Conservation (phyloP, 768 basidiomycete genomes). For the Cyathus striatus region DNA sequence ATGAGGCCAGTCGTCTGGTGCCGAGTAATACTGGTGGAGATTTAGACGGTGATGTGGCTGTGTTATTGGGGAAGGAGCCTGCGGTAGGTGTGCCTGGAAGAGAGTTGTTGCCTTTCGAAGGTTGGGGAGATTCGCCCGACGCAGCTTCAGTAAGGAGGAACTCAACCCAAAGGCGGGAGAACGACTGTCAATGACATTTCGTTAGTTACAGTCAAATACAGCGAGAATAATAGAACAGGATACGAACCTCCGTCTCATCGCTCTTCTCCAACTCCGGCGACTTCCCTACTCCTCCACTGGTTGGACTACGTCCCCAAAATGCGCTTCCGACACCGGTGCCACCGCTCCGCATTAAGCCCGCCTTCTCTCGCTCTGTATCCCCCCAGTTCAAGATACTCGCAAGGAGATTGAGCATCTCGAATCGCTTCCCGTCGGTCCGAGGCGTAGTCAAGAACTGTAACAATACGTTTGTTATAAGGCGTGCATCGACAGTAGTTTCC, state of each 20-base stretch:
- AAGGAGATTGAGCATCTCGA: slow-evolving; percentile 91
- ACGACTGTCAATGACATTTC: slow-evolving; percentile 54
- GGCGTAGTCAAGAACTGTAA: slow-evolving; percentile 88
- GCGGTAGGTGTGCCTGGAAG: slow-evolving; percentile 26
- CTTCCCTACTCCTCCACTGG: slow-evolving; percentile 20
- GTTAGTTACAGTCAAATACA: background rate
- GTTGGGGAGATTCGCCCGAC: slow-evolving; percentile 27
- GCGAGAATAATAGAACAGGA: background rate
- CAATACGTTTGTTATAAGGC: slow-evolving; percentile 91
- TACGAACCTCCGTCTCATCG: slow-evolving; percentile 76
- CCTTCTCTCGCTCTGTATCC: slow-evolving; percentile 86
- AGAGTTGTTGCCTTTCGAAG: slow-evolving; percentile 20
- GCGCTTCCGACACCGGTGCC: slow-evolving; percentile 5
- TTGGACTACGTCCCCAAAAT: slow-evolving; percentile 41
- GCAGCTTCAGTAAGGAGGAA: slow-evolving; percentile 92
- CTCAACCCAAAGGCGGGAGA: slow-evolving; percentile 97
- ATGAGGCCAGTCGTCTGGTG: slow-evolving; percentile 22
- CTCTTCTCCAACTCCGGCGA: slow-evolving; percentile 65
- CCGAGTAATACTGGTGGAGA: slow-evolving; percentile 3
- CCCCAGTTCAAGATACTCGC: slow-evolving; percentile 90
- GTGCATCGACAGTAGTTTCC: slow-evolving; percentile 89
- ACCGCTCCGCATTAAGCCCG: slow-evolving; percentile 68
- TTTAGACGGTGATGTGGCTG: slow-evolving; percentile 1
- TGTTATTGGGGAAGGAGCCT: slow-evolving; percentile 9
- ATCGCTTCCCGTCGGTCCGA: slow-evolving; percentile 89